A percentile compares a stretch with the other conserved stretches of the same genome.
Conservation (phyloP, 305 asterid genomes). For the Ajuga reptans region DNA sequence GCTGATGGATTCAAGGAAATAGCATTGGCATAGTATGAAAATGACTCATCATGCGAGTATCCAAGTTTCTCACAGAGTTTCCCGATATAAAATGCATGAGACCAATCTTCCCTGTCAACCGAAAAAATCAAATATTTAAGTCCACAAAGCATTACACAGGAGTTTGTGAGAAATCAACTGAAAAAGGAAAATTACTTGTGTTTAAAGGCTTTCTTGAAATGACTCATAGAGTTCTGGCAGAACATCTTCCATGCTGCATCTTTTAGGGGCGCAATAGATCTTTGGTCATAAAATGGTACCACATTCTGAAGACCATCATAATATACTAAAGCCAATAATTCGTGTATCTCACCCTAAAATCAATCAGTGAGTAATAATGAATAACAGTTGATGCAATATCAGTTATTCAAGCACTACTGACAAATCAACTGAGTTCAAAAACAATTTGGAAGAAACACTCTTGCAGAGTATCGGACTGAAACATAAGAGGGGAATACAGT, state of each 20-base stretch:
- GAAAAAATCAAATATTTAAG: conserved; percentile 21
- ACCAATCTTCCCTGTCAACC: conserved; percentile 90
- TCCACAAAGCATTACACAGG: conserved; percentile 21
- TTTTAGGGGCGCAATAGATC: conserved; percentile 59
- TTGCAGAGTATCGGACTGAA: conserved; percentile 18
- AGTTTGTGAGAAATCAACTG: conserved; percentile 24
- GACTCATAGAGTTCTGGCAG: conserved; percentile 87
- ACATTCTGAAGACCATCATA: conserved; percentile 97
- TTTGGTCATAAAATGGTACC: conserved; percentile 94
- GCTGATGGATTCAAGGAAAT: conserved; percentile 85
- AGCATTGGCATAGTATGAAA: conserved; percentile 80
- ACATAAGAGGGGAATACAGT: not conserved
- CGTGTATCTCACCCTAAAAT: conserved; percentile 95
- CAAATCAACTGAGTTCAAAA: conserved; percentile 13
- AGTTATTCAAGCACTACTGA: conserved; percentile 13
- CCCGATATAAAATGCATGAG: conserved; percentile 88
- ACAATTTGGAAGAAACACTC: not conserved
- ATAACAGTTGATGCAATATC: not conserved
- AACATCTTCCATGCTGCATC: conserved; percentile 72
- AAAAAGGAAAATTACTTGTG: conserved; percentile 54
- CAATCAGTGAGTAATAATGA: conserved; percentile 16
- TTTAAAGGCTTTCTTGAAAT: conserved; percentile 81
- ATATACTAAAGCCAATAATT: conserved; percentile 88
- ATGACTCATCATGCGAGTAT: conserved; percentile 50
- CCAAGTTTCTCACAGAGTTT: conserved; percentile 94